phyloP scores from a whole-genome alignment of 2,329 filamentous ascomycete species.

The Didymella keratinophila region DNA sequence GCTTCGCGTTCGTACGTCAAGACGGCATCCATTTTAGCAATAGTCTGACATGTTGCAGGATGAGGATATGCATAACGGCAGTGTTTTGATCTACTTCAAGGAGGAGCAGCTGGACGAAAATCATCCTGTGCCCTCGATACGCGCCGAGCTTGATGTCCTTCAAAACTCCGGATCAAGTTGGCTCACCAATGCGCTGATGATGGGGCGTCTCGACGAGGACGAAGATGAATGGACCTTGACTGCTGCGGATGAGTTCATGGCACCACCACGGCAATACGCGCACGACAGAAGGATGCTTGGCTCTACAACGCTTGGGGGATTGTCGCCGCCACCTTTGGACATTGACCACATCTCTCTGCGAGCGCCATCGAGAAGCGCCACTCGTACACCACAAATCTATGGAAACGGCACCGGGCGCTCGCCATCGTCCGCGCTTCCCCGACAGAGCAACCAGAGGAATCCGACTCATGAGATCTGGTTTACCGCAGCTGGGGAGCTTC shows the following conservation, averaged over 20 bases:
- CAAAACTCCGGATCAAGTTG: constrained; percentile 50
- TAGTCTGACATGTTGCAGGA: constrained; percentile 40
- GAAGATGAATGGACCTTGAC: constrained; percentile 43
- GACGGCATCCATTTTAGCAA: neutral
- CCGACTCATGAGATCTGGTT: constrained; percentile 66
- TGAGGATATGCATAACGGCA: constrained; percentile 50
- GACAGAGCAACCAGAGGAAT: constrained; percentile 18
- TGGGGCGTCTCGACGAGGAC: constrained; percentile 47
- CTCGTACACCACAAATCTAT: constrained; percentile 14
- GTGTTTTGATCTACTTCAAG: constrained; percentile 51
- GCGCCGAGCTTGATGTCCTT: constrained; percentile 46
- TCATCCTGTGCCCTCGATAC: constrained; percentile 47
- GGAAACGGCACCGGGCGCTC: constrained; percentile 22
- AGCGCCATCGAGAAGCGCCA: constrained; percentile 5
- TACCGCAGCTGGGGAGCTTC: constrained; percentile 62
- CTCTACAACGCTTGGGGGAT: constrained; percentile 36
- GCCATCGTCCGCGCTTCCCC: constrained; percentile 27
- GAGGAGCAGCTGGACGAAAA: constrained; percentile 49
- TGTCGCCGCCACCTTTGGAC: constrained; percentile 41
- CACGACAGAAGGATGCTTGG: constrained; percentile 37
- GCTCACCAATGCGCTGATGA: constrained; percentile 47
- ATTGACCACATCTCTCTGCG: constrained; percentile 29
- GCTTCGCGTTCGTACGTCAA: constrained; percentile 47
- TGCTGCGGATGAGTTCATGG: constrained; percentile 33
- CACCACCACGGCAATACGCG: constrained; percentile 23